These are phyloP conservation scores for Seminavis robusta DNA, from an alignment of 108 stramenopile species.

Conservation along the genomic window DNA sequence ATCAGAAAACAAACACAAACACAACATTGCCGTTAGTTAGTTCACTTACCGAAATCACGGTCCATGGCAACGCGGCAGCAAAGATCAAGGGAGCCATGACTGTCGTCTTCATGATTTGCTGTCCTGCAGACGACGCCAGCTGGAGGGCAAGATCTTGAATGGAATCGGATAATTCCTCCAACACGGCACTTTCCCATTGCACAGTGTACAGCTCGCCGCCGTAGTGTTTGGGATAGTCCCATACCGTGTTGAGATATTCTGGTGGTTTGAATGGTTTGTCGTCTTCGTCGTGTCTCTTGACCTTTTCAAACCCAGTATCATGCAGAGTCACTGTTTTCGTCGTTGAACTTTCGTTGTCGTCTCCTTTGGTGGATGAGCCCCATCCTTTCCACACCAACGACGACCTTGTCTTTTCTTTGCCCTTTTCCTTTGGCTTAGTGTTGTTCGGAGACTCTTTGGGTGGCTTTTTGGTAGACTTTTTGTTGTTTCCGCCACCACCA, in stretches of 20 bases:
- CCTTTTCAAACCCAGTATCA: neutral
- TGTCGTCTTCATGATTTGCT: conserved; percentile 43
- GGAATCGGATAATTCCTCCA: conserved; percentile 41
- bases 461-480: too few species aligned
- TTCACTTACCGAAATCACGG: too few species aligned
- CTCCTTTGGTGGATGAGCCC: too few species aligned
- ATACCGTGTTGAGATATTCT: conserved; percentile 34
- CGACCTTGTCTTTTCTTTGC: too few species aligned
- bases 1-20: too few species aligned
- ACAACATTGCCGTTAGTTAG: too few species aligned
- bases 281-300: neutral
- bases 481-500: too few species aligned
- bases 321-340: too few species aligned
- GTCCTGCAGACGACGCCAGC: conserved; percentile 39
- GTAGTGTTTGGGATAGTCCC: conserved; percentile 58
- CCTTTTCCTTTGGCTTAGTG: too few species aligned
- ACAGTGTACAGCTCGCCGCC: conserved; percentile 65
- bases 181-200: conserved; percentile 54
- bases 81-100: conserved; percentile 49
- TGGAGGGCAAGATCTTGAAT: conserved; percentile 48
- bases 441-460: too few species aligned
- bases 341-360: too few species aligned
- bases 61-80: conserved; percentile 54
- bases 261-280: neutral
- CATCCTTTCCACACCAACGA: too few species aligned